Evolutionary conservation across 768 basidiomycete species (phyloP).

Genomic region (Leccinum subtestaceum): DNA sequence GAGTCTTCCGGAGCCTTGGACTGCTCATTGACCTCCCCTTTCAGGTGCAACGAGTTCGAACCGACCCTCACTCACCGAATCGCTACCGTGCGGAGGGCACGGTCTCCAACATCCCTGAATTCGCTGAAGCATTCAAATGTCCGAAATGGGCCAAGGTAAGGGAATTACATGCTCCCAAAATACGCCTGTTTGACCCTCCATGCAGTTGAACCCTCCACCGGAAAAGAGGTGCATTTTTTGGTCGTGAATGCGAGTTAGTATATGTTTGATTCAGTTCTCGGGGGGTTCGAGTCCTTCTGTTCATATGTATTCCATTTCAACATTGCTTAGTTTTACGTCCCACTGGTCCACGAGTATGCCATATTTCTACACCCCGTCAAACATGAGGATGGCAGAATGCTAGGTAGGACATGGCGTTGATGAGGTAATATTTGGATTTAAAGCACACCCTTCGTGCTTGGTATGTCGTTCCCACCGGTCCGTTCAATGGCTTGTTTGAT

Average conservation of each 20-base stretch:
- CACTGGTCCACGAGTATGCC: not conserved
- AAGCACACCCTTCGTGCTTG: conserved; percentile 95
- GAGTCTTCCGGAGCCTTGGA: not conserved
- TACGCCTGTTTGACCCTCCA: not conserved
- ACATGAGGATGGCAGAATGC: not conserved
- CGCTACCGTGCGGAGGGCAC: conserved; percentile 84
- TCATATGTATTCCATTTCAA: conserved; percentile 20
- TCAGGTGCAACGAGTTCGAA: conserved; percentile 74
- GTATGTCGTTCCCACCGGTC: conserved; percentile 88
- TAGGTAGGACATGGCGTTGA: not conserved
- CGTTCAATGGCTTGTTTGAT: conserved; percentile 91
- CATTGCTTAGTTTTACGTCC: not conserved
- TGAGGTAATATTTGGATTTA: conserved; percentile 26
- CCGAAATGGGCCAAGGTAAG: conserved; percentile 69
- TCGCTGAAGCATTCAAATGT: conserved; percentile 85
- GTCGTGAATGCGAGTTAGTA: conserved; percentile 38
- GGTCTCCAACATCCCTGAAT: conserved; percentile 81
- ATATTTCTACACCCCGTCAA: not conserved
- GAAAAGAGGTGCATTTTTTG: conserved; percentile 82
- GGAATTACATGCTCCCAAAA: conserved; percentile 1
- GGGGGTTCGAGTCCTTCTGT: not conserved
- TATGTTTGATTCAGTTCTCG: conserved; percentile 6
- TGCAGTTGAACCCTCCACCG: conserved; percentile 76
- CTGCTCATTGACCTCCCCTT: not conserved
- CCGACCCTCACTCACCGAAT: conserved; percentile 86